Evolutionary conservation across 106 monocot genomes (phyloP), one percentile per base, ranked within the genome.

Genomic region (Amphibolis antarctica): DNA sequence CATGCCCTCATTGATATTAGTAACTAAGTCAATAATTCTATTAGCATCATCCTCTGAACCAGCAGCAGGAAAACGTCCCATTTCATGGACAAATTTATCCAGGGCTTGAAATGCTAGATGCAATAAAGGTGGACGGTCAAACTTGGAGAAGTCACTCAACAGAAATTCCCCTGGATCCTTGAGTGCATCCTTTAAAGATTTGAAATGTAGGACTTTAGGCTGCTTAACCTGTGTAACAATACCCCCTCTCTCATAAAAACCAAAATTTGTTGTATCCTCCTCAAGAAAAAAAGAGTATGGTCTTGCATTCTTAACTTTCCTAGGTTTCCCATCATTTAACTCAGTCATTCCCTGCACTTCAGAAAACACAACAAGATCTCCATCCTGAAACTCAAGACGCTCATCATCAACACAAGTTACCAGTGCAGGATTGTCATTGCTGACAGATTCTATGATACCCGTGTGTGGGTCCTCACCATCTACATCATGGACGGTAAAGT

Each of bases 391-490:
- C 68, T 86, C 93, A 50, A 89, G 81, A 31, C 89, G 67, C 59
- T 94, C 93, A 64, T 94, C 89, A 58, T 94, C 89, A 55, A 94
- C 86, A 76, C 86, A 89, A 23, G 79, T 71, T 21, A 94, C 81
- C 20, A 82, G 49, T 46, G 86, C 81, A 66, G 89, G 86, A 55
- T 74, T 80, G 69, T 80, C 89, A 59, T 84, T 90, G 71, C 66
- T 85, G 30, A 96, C 84, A 7, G 89, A 80, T 63, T 84, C 86
- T 74, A 96, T 80, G 61, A 96, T 96, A 25, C 89, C 89, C 1
- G 84, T 80, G 51, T 82, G 89, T 69, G 96, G 89, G 42, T 96
- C 96, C 73, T 89, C 82, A 28, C 96, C 96, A 72, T 89, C 90
- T 42, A 89, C 82, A 82, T 96, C 96, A 51, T 74, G 54, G 63